Conservation (phyloP, 768 basidiomycete species). For the Roridomyces roridus region DNA sequence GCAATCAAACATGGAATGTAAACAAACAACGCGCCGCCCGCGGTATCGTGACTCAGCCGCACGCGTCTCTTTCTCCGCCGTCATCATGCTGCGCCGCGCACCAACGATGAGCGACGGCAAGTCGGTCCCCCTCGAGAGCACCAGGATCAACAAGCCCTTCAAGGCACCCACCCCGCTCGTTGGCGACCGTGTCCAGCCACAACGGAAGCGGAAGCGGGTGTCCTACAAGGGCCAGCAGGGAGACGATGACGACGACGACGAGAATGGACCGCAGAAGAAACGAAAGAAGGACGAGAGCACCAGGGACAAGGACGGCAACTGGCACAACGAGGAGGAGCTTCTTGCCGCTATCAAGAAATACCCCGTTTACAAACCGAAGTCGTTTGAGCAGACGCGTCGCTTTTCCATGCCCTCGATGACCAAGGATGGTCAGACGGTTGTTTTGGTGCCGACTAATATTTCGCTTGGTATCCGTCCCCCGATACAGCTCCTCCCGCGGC, state of each 20-base stretch:
- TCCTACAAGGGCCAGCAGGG: slow-evolving; percentile 82
- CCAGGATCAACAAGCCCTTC: slow-evolving; percentile 80
- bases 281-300: slow-evolving; percentile 73
- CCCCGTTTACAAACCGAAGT: slow-evolving; percentile 84
- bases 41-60: slow-evolving; percentile 11
- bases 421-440: slow-evolving; percentile 69
- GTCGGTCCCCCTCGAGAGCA: slow-evolving; percentile 71
- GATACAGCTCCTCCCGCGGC: slow-evolving; percentile 82
- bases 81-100: slow-evolving; percentile 66
- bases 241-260: slow-evolving; percentile 63
- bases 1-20: background rate
- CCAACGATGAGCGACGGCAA: slow-evolving; percentile 78
- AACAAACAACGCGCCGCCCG: background rate
- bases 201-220: slow-evolving; percentile 86
- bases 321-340: slow-evolving; percentile 68
- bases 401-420: slow-evolving; percentile 89
- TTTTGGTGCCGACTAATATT: slow-evolving; percentile 62
- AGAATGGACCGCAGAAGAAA: slow-evolving; percentile 46
- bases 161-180: slow-evolving; percentile 67
- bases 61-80: background rate
- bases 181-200: slow-evolving; percentile 63
- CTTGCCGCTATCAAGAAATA: slow-evolving; percentile 69
- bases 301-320: slow-evolving; percentile 56
- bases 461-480: slow-evolving; percentile 88
- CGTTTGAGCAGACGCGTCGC: slow-evolving; percentile 66